phyloP scores from a whole-genome alignment of 495 filamentous ascomycete species.

The Penicillium argentinense region DNA sequence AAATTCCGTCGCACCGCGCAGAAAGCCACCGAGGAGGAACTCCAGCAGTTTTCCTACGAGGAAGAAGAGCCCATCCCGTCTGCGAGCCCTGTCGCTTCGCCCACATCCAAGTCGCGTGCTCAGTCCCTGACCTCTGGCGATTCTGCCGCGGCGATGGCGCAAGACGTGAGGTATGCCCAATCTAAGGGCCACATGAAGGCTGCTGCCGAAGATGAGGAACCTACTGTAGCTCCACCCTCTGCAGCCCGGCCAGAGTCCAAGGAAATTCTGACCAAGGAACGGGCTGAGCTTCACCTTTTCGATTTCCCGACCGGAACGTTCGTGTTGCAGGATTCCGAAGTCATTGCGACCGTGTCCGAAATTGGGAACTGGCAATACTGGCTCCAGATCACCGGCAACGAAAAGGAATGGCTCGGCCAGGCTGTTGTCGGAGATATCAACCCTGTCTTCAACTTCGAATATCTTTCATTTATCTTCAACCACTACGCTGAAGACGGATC shows the following conservation, averaged over 20 bases:
- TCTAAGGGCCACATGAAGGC: conserved; percentile 41
- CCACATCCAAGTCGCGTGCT: conserved; percentile 46
- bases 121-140: conserved; percentile 33
- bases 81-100: conserved; percentile 75
- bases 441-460: conserved; percentile 98
- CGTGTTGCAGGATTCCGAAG: conserved; percentile 70
- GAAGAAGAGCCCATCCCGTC: conserved; percentile 77
- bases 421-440: conserved; percentile 86
- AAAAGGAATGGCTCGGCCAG: conserved; percentile 87
- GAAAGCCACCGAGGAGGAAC: conserved; percentile 76
- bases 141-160: conserved; percentile 42
- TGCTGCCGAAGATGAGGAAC: conserved; percentile 21
- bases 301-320: conserved; percentile 85
- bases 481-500: conserved; percentile 85
- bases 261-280: conserved; percentile 73
- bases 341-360: conserved; percentile 80
- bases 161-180: conserved; percentile 47
- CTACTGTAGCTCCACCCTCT: conserved; percentile 53
- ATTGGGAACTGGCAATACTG: conserved; percentile 93
- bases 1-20: conserved; percentile 79
- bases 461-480: conserved; percentile 97
- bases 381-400: conserved; percentile 78
- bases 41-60: conserved; percentile 77
- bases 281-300: conserved; percentile 87
- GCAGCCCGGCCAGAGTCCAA: conserved; percentile 63